A percentile compares a stretch with the other conserved stretches of the same genome.
Evolutionary conservation across 2,329 filamentous ascomycete genomes (phyloP).

Genomic region (Diaporthe caulivora): DNA sequence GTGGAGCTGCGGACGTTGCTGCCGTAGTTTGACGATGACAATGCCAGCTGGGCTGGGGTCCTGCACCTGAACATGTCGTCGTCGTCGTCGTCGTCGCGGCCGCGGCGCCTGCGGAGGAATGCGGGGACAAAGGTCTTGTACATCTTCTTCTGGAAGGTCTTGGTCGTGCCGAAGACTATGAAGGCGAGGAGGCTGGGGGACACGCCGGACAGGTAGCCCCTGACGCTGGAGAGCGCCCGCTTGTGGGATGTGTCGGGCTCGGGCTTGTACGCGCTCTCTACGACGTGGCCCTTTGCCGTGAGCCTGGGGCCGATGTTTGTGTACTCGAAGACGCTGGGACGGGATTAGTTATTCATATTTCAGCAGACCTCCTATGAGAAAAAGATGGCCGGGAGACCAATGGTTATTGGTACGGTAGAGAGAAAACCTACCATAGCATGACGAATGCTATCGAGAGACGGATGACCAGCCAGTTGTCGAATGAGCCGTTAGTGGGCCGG

Average conservation of each 20-base stretch:
- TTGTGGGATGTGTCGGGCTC: slow-evolving; percentile 32
- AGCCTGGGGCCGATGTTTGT: slow-evolving; percentile 32
- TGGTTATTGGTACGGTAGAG: not conserved
- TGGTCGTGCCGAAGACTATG: slow-evolving; percentile 46
- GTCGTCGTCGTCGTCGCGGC: slow-evolving; percentile 8
- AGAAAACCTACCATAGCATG: slow-evolving; percentile 31
- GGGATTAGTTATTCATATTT: not conserved
- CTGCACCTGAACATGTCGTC: slow-evolving; percentile 13
- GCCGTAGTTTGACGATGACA: slow-evolving; percentile 4
- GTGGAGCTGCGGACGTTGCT: slow-evolving; percentile 12
- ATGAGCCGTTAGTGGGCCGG: slow-evolving; percentile 9
- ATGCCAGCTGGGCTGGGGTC: not conserved
- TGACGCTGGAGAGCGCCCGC: slow-evolving; percentile 37
- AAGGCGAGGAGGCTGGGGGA: slow-evolving; percentile 44
- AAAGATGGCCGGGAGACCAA: fast-evolving
- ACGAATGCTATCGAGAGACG: slow-evolving; percentile 37
- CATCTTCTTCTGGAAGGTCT: slow-evolving; percentile 43
- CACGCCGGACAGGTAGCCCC: slow-evolving; percentile 45
- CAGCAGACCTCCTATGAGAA: not conserved
- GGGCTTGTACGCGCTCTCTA: slow-evolving; percentile 50
- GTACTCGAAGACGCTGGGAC: slow-evolving; percentile 34
- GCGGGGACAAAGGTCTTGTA: slow-evolving; percentile 40
- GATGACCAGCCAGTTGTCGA: slow-evolving; percentile 38
- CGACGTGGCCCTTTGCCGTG: slow-evolving; percentile 42
- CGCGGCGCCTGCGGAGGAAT: not conserved